Base-by-base conservation (phyloP, 306 rosid species). In the Biancaea sappan region DNA sequence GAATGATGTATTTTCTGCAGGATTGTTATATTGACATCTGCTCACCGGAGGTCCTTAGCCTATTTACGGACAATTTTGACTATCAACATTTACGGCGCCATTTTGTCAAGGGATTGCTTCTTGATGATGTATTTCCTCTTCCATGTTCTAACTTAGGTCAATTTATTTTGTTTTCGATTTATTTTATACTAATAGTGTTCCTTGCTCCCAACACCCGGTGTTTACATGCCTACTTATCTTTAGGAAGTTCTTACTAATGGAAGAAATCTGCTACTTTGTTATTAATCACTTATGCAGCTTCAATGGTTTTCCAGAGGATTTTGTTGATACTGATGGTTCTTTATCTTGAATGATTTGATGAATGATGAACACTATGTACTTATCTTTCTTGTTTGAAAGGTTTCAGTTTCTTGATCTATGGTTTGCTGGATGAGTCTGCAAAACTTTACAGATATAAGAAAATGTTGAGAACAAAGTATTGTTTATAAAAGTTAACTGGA, bases 61-160 rank as follows among this genome's bases (percentile, higher is more conserved):
- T 92, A 73, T 95, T 95, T 76, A 92, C 97, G 0, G 99, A 95
- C 87, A 95, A 95, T 78, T 95, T 95, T 82, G 99, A 95, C 82
- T 95, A 92, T 80, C 99, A 95, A 85, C 99, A 95, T 86, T 80
- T 95, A 15, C 93, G 99, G 32, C 98, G 99, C 43, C 94, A 95
- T 87, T 95, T 95, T 81, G 91, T 95, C 53, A 95, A 95, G 91
- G 99, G 96, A 47, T 80, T 95, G 91, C 99, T 95, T 58, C 40
- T 90, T 77, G 99, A 95, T 74, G 99, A 95, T 81, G 99, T 92
- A 88, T 66, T 69, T 74, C 74, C 54, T 73, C 64, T 77, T 50
- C 61, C 57, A 7, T 50, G 18, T 76, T 22, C 71, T 75, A 12
- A 60, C 61, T 79, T 51, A 31, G 52, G 43, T 74, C 69, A 38